Evolutionary conservation across 768 basidiomycete species (phyloP), one percentile per base, ranked within the genome.

Genomic region (Tricholomella constricta): DNA sequence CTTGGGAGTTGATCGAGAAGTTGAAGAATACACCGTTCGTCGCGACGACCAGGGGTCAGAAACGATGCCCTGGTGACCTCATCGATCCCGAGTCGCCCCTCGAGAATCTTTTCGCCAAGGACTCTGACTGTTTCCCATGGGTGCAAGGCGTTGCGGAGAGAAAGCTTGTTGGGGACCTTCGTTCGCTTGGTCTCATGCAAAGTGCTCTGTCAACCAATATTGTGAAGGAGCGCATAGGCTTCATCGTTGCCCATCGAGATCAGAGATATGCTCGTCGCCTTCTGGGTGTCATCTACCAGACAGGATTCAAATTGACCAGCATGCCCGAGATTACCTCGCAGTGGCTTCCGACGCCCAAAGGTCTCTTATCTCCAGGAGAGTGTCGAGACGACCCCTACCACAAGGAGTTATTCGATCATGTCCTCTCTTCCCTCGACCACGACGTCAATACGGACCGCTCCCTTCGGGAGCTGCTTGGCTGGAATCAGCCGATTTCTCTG

Each of bases 331-430:
- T 45, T 27, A 25, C 54, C 32, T 6, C n/a, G 8, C 36, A 40
- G 12, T 79, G 78, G 77, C 55, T 80, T 6, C 78, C 78, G 0
- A 77, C 76, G 2, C 54, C 48, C 12, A 43, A 53, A 23, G 75
- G 74, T 4, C 59, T 79, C n/a, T 51, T 64, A 11, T 54, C 55
- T 3, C 61, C 69, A 15, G 52, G 44, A 1, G 51, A 63, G 12
- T 75, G 76, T 55, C 62, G 65, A 17, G 70, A 72, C 35, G 61
- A 62, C n/a, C 63, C 43, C 14, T 59, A 56, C 44, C 61, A 54
- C 10, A 50, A 32, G 25, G 49, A 61, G 35, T 65, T 80, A 2
- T 79, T 76, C 49, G 74, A 80, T 48, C 56, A 66, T 29, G 75
- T 79, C 2, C 58, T 79, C 27, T 56, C 66, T 1, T 58, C 69